phyloP scores from a whole-genome alignment of 495 filamentous ascomycete species.

The Terfezia boudieri region DNA sequence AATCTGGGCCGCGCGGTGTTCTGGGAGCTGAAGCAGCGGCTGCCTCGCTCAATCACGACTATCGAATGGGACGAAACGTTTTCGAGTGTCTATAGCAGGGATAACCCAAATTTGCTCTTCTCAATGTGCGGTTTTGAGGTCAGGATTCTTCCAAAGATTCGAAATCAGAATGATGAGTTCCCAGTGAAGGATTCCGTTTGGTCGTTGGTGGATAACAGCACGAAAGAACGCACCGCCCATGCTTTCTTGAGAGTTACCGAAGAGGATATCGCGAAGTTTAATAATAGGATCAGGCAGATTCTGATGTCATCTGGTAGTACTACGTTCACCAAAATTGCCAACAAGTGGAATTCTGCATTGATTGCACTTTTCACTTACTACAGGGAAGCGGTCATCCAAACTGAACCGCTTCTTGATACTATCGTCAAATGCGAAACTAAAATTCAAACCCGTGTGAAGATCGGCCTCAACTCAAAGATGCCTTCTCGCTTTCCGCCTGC shows the following conservation, averaged over 20 bases:
- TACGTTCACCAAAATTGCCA: slow-evolving; percentile 99
- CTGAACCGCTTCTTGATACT: slow-evolving; percentile 83
- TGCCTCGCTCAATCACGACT: slow-evolving; percentile 84
- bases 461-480: slow-evolving; percentile 99
- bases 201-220: slow-evolving; percentile 88
- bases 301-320: slow-evolving; percentile 97
- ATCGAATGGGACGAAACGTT: slow-evolving; percentile 99
- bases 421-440: slow-evolving; percentile 99
- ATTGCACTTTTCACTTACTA: slow-evolving; percentile 99
- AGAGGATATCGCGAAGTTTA: slow-evolving; percentile 97
- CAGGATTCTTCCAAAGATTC: slow-evolving; percentile 83
- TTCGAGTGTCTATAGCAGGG: slow-evolving; percentile 93
- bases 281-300: slow-evolving; percentile 95
- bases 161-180: slow-evolving; percentile 91
- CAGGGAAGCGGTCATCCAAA: slow-evolving; percentile 93
- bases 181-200: slow-evolving; percentile 94
- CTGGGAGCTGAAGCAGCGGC: slow-evolving; percentile 95
- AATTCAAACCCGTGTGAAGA: slow-evolving; percentile 98
- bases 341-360: slow-evolving; percentile 97
- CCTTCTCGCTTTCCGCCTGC: slow-evolving; percentile 96
- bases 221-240: slow-evolving; percentile 91
- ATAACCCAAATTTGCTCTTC: slow-evolving; percentile 94
- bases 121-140: slow-evolving; percentile 99
- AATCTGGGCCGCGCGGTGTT: slow-evolving; percentile 96
- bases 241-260: slow-evolving; percentile 97